phyloP scores from a whole-genome alignment of 2,329 filamentous ascomycete genomes.

The Penicillium sumatraense region DNA sequence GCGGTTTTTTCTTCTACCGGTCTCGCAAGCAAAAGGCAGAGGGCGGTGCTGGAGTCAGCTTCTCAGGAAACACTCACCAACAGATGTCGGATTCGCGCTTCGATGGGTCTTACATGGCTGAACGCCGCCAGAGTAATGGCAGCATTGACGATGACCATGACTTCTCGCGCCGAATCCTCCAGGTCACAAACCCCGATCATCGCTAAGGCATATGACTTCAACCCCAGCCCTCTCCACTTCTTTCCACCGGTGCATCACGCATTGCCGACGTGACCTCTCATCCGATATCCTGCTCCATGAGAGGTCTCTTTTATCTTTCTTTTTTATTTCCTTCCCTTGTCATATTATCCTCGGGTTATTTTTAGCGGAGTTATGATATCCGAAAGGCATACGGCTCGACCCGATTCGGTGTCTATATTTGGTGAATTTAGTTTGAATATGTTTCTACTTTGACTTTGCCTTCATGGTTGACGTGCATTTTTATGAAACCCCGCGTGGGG shows the following conservation, averaged over 20 bases:
- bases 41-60: slow-evolving; percentile 79
- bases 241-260: slow-evolving; percentile 14
- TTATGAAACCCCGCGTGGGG: neutral
- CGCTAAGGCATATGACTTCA: slow-evolving; percentile 22
- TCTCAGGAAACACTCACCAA: slow-evolving; percentile 69
- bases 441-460: neutral
- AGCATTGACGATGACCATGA: slow-evolving; percentile 98
- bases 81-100: slow-evolving; percentile 80
- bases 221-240: slow-evolving; percentile 4
- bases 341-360: slow-evolving; percentile 29
- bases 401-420: slow-evolving; percentile 22
- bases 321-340: slow-evolving; percentile 6
- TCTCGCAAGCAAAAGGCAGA: slow-evolving; percentile 77
- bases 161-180: slow-evolving; percentile 92
- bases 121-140: slow-evolving; percentile 85
- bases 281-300: slow-evolving; percentile 19
- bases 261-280: slow-evolving; percentile 20
- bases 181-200: slow-evolving; percentile 54
- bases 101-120: slow-evolving; percentile 79
- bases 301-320: slow-evolving; percentile 16
- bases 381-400: slow-evolving; percentile 23
- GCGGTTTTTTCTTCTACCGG: slow-evolving; percentile 73
- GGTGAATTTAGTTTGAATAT: slow-evolving; percentile 10
- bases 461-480: neutral
- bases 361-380: slow-evolving; percentile 36